Evolutionary conservation across 2,329 filamentous ascomycete species (phyloP).

Genomic region (Cladosporium sphaerospermum): DNA sequence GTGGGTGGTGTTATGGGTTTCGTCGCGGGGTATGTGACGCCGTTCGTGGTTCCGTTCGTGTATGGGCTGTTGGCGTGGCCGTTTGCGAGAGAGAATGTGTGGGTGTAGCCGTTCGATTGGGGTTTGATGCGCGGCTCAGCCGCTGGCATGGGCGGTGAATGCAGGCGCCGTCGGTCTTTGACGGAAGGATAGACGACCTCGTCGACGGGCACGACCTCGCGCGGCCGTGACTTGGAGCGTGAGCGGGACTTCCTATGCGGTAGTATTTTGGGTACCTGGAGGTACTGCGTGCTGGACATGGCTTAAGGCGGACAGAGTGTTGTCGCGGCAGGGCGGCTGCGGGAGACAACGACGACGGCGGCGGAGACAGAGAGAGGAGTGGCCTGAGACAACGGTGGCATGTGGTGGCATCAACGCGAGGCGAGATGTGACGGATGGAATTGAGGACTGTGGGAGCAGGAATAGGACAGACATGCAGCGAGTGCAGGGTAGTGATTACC

Average conservation of each 20-base stretch:
- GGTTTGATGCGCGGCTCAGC: conserved; percentile 10
- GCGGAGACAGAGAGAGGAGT: background rate
- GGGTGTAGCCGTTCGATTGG: conserved; percentile 1
- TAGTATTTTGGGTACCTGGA: conserved; percentile 32
- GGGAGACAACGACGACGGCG: background rate
- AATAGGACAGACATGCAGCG: background rate
- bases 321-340: background rate
- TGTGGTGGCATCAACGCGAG: background rate
- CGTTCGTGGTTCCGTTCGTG: conserved; percentile 8
- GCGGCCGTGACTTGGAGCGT: conserved; percentile 25
- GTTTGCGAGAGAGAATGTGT: conserved; percentile 9
- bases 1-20: conserved; percentile 10
- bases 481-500: background rate
- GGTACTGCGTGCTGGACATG: conserved; percentile 27
- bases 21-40: background rate
- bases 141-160: conserved; percentile 18
- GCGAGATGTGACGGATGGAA: background rate
- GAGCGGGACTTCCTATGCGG: conserved; percentile 29
- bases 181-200: conserved; percentile 18
- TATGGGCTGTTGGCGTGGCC: conserved; percentile 10
- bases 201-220: conserved; percentile 17
- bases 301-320: background rate
- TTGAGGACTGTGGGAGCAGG: background rate
- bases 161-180: conserved; percentile 16
- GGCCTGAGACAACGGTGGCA: background rate